phyloP scores from a whole-genome alignment of 176 grass and related monocot species.

The Secale cereale region DNA sequence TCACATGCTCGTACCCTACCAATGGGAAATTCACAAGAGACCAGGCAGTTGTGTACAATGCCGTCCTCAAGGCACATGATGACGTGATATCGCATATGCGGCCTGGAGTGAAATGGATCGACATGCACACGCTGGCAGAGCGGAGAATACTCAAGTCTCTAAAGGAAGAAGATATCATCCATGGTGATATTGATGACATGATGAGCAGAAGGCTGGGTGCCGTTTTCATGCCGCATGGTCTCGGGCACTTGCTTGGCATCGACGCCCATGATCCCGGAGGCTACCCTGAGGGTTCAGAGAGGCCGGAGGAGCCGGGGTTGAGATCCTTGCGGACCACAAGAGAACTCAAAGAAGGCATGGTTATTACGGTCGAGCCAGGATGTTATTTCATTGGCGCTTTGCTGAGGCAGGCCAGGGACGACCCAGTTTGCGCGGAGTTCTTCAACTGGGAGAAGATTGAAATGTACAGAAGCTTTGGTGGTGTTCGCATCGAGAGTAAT shows the following conservation, averaged over 20 bases:
- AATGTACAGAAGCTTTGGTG: conserved; percentile 60
- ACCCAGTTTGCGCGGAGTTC: conserved; percentile 48
- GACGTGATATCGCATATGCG: conserved; percentile 57
- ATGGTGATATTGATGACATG: conserved; percentile 74
- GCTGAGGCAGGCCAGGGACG: conserved; percentile 41
- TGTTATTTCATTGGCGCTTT: conserved; percentile 82
- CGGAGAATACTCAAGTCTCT: conserved; percentile 66
- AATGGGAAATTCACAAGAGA: conserved; percentile 79
- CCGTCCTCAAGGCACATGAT: conserved; percentile 48
- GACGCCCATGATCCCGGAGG: conserved; percentile 87
- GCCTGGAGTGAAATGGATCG: conserved; percentile 66
- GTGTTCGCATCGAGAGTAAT: conserved; percentile 79
- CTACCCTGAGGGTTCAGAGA: conserved; percentile 77
- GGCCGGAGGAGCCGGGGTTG: conserved; percentile 63
- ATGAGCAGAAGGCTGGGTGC: conserved; percentile 75
- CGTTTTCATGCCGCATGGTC: conserved; percentile 88
- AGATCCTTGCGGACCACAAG: conserved; percentile 56
- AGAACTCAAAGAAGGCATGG: conserved; percentile 80
- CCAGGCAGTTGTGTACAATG: conserved; percentile 73
- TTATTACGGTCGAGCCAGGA: conserved; percentile 90
- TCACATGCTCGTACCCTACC: conserved; percentile 92
- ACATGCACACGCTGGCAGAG: conserved; percentile 85
- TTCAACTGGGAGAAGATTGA: conserved; percentile 57
- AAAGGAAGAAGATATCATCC: conserved; percentile 49
- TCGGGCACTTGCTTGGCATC: conserved; percentile 91